These are phyloP conservation scores for Neurospora tetrasperma DNA, from an alignment of 495 filamentous ascomycete species.

Conservation along the genomic window DNA sequence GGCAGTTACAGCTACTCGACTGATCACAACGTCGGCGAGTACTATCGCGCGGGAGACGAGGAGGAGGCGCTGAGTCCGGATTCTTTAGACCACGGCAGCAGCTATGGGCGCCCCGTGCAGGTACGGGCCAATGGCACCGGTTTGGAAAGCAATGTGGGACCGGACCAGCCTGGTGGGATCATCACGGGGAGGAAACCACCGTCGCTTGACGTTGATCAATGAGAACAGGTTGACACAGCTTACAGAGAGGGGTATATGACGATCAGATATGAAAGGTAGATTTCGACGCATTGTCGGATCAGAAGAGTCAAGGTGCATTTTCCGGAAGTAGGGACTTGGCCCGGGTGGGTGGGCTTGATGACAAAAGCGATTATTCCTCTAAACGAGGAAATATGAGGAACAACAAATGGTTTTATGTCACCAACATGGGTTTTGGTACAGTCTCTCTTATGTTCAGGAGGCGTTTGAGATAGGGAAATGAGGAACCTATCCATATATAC, in stretches of 20 bases:
- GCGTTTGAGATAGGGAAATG: neutral
- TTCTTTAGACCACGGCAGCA: constrained; percentile 10
- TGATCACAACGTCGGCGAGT: constrained; percentile 24
- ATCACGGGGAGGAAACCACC: neutral
- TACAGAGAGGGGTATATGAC: neutral
- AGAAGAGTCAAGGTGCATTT: neutral
- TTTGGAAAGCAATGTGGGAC: neutral
- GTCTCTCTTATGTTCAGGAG: neutral
- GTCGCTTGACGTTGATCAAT: neutral
- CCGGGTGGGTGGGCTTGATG: neutral
- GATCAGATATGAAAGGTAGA: neutral
- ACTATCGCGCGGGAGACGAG: constrained; percentile 23
- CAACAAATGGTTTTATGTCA: neutral
- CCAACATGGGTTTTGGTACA: neutral
- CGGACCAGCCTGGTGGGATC: neutral
- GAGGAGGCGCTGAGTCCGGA: constrained; percentile 19
- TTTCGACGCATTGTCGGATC: neutral
- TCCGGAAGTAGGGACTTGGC: neutral
- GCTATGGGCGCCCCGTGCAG: neutral
- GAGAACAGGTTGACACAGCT: neutral
- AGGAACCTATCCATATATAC: neutral
- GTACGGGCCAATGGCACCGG: neutral
- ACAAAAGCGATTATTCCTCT: neutral
- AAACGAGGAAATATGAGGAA: neutral
- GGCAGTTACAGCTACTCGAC: constrained; percentile 44